Evolutionary conservation across 192 early-diverging fungal genomes (phyloP), one percentile per base, ranked within the genome.

Genomic region (Podila horticola): DNA sequence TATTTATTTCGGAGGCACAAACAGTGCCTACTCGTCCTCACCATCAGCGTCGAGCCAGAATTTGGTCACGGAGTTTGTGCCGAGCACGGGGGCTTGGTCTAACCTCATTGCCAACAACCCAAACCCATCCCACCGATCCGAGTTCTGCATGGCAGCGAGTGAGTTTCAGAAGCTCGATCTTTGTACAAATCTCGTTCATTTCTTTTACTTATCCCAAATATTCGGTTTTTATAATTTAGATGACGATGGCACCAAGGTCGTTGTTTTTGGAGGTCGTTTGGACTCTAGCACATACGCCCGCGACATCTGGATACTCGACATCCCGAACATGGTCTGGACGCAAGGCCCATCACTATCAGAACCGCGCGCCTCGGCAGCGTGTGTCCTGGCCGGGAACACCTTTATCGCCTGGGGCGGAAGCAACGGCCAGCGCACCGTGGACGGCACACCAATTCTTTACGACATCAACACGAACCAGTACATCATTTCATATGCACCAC

Each of bases 201-300:
- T 26, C 20, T 6, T 26, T 24, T 55, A 10, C 24, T 26, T 4
- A 55, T 55, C 22, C 24, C n/a, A 7, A n/a, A 26, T 55, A 55
- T 22, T 55, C 52, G 17, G 20, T 1, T n/a, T 6, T 45, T 12
- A 45, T 11, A 55, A 55, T 0, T n/a, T 55, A 58, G 67, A 34
- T 22, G 67, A 68, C 36, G 67, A 68, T 68, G 55, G 67, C 31
- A 58, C 52, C 17, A 68, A 68, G 34, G 38, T 68, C 12, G 57
- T 68, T 11, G 67, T 68, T 1, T 68, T 68, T 38, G 67, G 67
- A 20, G 67, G 67, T 15, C 51, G 57, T 19, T 24, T 68, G 4
- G 67, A 68, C 26, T 57, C 51, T 45, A 51, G 22, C 28, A 3
- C 10, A 10, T 68, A 38, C 26, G 67, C 67, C 5, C 51, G 55